Evolutionary conservation across 2,329 filamentous ascomycete genomes (phyloP), one percentile per base, ranked within the genome.

Genomic region (Aspergillus sp.): DNA sequence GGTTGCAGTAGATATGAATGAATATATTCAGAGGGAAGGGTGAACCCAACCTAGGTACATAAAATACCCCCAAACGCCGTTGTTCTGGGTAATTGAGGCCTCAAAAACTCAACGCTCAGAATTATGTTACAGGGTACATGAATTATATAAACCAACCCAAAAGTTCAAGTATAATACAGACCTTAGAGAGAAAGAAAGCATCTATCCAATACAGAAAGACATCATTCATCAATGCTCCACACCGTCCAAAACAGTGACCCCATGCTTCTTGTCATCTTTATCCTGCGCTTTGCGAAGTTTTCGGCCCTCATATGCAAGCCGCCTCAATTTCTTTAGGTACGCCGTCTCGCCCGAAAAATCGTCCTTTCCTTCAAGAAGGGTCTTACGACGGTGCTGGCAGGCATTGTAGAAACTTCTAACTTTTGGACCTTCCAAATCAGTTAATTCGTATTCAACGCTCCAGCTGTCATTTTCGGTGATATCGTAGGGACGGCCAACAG

Each of bases 401-500:
- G 80, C 76, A 1, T 68, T 43, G 70, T 91, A 91, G 23, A 89
- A 71, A 0, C 56, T 73, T 59, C 72, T 73, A 1, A 83, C 84
- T 9, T 78, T 76, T 0, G 62, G 43, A 3, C 73, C 62, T 0
- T 73, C 52, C 2, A 92, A 77, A 62, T 93, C 89, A 46, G 83
- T 81, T 48, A 97, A 76, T 37, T 87, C 82, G 73, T 96, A 97
- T 65, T 95, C 86, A n/a, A 97, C 78, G 0, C 77, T 72, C 93
- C 93, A 97, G 7, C 77, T 68, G 62, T 86, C 81, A 0, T 66
- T 19, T 14, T 66, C 33, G 0, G 52, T 72, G 46, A 88, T 70
- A 0, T 79, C 64, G 1, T 74, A 62, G 0, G 91, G 90, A 3
- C 91, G 86, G 0, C 77, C 69, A 1, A 91, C 84, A 54, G 83